Percentiles rank a stretch among this genome's conserved stretches.
Evolutionary conservation across 1,284 basidiomycete genomes (phyloP).

Genomic region (Leccinum griseonigrum): DNA sequence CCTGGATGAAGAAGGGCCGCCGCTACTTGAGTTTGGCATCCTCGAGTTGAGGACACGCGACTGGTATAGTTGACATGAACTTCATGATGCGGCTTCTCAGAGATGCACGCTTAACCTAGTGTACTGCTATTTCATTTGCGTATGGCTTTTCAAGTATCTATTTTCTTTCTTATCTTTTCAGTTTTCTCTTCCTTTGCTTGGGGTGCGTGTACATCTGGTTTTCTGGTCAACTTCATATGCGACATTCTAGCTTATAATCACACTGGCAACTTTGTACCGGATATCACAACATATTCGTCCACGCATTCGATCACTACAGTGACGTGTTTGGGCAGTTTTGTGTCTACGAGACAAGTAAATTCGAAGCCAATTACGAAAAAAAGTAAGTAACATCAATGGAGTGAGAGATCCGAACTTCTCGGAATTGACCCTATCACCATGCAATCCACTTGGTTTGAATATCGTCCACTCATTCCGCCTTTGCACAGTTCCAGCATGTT

Average conservation of each 20-base stretch:
- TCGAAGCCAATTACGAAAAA: neutral
- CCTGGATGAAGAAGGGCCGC: slow-evolving; percentile 3
- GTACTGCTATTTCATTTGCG: neutral
- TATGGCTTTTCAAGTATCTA: neutral
- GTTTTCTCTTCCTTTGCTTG: neutral
- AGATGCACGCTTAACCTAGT: slow-evolving; percentile 3
- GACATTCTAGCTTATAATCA: neutral
- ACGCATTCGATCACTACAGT: no score
- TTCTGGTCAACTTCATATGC: neutral
- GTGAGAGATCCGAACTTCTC: neutral
- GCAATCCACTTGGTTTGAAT: neutral
- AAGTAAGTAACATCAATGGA: neutral
- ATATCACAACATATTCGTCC: neutral
- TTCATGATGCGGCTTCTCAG: neutral
- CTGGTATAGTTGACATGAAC: neutral
- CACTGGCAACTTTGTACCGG: neutral
- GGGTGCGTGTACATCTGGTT: neutral
- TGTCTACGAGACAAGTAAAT: neutral
- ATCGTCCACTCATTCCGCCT: neutral
- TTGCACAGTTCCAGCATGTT: neutral
- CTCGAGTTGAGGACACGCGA: slow-evolving; percentile 12
- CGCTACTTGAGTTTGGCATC: slow-evolving; percentile 24
- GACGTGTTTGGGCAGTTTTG: neutral
- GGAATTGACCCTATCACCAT: neutral
- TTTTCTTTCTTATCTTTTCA: neutral